A percentile compares a stretch with the other conserved stretches of the same genome.
Conservation (phyloP, 495 filamentous ascomycete species). For the Melanomma pulvis-pyrius region DNA sequence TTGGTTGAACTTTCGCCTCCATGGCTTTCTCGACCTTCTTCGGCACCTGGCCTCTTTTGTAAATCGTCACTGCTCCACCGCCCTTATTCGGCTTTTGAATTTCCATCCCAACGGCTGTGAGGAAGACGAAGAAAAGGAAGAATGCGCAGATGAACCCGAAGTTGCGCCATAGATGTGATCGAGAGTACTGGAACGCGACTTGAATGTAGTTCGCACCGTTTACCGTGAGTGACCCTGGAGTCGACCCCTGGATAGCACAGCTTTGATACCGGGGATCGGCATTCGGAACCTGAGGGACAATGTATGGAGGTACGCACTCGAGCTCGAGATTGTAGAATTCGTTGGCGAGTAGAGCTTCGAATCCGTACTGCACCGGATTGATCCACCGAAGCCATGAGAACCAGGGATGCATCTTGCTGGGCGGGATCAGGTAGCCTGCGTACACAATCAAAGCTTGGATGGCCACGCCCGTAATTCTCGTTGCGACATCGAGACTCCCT, state of each 20-base stretch:
- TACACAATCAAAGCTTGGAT: slow-evolving; percentile 74
- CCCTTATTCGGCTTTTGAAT: slow-evolving; percentile 71
- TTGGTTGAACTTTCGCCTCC: slow-evolving; percentile 44
- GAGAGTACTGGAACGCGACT: slow-evolving; percentile 59
- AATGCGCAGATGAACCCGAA: slow-evolving; percentile 69
- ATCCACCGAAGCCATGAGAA: slow-evolving; percentile 52
- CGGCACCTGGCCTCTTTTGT: slow-evolving; percentile 64
- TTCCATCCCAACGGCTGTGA: slow-evolving; percentile 68
- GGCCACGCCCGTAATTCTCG: slow-evolving; percentile 63
- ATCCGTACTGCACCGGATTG: slow-evolving; percentile 76
- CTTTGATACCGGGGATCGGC: slow-evolving; percentile 58
- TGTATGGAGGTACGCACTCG: slow-evolving; percentile 52
- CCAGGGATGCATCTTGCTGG: slow-evolving; percentile 59
- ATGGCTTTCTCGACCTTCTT: slow-evolving; percentile 55
- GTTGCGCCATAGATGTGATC: slow-evolving; percentile 69
- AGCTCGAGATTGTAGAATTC: slow-evolving; percentile 64
- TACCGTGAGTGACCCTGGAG: slow-evolving; percentile 53
- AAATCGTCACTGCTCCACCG: slow-evolving; percentile 70
- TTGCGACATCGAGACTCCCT: slow-evolving; percentile 66
- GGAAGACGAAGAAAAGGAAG: slow-evolving; percentile 61
- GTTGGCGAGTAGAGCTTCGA: slow-evolving; percentile 52
- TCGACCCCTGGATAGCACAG: slow-evolving; percentile 60
- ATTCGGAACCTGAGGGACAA: slow-evolving; percentile 60
- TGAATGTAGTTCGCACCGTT: slow-evolving; percentile 56
- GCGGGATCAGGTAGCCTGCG: slow-evolving; percentile 78